Evolutionary conservation across 1,284 basidiomycete species (phyloP).

Genomic region (Ustilago cynodontis): DNA sequence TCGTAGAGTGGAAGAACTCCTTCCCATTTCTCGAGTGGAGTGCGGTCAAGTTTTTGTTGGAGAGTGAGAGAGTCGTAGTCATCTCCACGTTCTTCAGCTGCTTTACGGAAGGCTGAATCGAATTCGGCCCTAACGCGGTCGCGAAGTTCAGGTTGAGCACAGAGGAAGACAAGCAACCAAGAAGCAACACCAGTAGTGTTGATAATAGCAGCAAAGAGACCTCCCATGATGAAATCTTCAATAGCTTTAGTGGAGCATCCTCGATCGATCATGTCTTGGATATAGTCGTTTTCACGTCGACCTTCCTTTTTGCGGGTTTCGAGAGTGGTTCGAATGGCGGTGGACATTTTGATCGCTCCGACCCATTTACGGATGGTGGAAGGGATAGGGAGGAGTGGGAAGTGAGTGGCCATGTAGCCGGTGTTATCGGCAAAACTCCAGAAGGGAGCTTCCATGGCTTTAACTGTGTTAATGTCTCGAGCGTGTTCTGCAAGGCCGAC

Average conservation of each 20-base stretch:
- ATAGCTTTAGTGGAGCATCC: conserved; percentile 24
- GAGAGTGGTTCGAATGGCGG: conserved; percentile 35
- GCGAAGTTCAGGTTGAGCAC: conserved; percentile 17
- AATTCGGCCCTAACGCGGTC: conserved; percentile 39
- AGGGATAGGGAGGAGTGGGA: conserved; percentile 33
- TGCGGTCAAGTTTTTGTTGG: conserved; percentile 30
- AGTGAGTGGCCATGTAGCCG: conserved; percentile 47
- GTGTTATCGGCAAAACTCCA: conserved; percentile 52
- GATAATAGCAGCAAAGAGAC: conserved; percentile 57
- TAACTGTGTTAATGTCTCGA: conserved; percentile 27
- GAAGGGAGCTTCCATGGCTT: conserved; percentile 42
- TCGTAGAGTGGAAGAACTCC: conserved; percentile 34
- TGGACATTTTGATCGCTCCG: conserved; percentile 48
- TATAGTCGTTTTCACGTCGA: conserved; percentile 46
- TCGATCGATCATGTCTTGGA: conserved; percentile 50
- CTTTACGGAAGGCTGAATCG: conserved; percentile 26
- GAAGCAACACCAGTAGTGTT: conserved; percentile 52
- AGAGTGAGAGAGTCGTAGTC: conserved; percentile 41
- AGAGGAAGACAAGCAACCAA: conserved; percentile 38
- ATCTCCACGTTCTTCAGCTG: conserved; percentile 35
- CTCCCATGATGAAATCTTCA: conserved; percentile 50
- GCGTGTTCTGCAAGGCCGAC: conserved; percentile 47
- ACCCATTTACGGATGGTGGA: conserved; percentile 42
- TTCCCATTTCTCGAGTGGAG: conserved; percentile 43
- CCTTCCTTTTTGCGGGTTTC: conserved; percentile 40